Conservation (phyloP, 768 basidiomycete species). For the Termitomyces sp. region DNA sequence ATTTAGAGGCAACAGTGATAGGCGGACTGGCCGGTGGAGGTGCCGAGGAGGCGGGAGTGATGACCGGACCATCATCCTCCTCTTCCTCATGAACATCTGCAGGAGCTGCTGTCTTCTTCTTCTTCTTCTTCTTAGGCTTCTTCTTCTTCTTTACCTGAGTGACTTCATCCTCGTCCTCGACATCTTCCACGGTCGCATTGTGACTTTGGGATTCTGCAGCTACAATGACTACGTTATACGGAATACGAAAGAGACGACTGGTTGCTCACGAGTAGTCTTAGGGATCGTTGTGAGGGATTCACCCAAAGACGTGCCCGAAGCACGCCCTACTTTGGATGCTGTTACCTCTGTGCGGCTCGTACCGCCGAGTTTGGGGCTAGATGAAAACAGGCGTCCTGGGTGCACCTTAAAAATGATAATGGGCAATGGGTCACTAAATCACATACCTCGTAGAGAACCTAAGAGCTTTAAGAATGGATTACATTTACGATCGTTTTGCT, state of each 20-base stretch:
- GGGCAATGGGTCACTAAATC: neutral
- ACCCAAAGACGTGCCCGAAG: neutral
- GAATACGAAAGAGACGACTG: neutral
- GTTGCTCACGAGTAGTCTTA: slow-evolving; percentile 5
- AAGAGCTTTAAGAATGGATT: slow-evolving; percentile 81
- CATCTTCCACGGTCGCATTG: slow-evolving; percentile 65
- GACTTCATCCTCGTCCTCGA: slow-evolving; percentile 63
- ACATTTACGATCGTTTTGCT: slow-evolving; percentile 47
- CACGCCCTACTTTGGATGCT: slow-evolving; percentile 7
- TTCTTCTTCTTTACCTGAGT: slow-evolving; percentile 42
- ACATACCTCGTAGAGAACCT: slow-evolving; percentile 66
- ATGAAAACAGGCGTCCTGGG: slow-evolving; percentile 62
- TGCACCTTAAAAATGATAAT: neutral
- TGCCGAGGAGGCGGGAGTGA: slow-evolving; percentile 17
- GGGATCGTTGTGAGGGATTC: neutral
- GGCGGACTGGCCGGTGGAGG: slow-evolving; percentile 11
- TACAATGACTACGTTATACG: slow-evolving; percentile 2
- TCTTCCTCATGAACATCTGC: slow-evolving; percentile 19
- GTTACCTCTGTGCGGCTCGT: slow-evolving; percentile 25
- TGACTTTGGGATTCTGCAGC: slow-evolving; percentile 28
- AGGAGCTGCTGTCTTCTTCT: slow-evolving; percentile 50
- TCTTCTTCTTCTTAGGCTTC: slow-evolving; percentile 54
- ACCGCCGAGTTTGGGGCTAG: slow-evolving; percentile 38
- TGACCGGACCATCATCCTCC: slow-evolving; percentile 10
- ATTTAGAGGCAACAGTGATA: neutral